Percentiles rank a stretch among this genome's conserved stretches.
Evolutionary conservation across 2,329 filamentous ascomycete genomes (phyloP).

Genomic region (Myriosclerotinia scirpicola): DNA sequence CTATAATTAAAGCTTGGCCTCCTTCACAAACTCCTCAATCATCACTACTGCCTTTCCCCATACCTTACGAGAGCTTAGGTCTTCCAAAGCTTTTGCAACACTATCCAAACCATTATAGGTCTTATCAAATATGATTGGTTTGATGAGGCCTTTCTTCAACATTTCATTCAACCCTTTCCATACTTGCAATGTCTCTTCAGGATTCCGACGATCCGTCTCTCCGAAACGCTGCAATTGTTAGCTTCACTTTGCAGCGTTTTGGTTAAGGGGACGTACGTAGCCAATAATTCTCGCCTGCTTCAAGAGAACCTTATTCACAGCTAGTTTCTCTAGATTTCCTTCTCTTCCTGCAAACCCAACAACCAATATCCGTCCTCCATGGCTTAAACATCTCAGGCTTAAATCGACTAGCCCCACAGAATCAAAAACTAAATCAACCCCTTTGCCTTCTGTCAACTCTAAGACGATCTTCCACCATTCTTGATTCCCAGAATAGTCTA

Average conservation of each 20-base stretch:
- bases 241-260: neutral
- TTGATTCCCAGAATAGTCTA: conserved; percentile 44
- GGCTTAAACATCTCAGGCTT: conserved; percentile 54
- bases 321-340: conserved; percentile 54
- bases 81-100: conserved; percentile 51
- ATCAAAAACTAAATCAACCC: conserved; percentile 59
- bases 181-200: conserved; percentile 48
- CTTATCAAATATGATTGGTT: conserved; percentile 51
- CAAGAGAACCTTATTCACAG: conserved; percentile 55
- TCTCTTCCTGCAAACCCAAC: conserved; percentile 58
- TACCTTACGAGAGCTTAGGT: conserved; percentile 51
- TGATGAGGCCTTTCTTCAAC: conserved; percentile 49
- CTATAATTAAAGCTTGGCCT: neutral
- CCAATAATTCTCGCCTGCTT: conserved; percentile 54
- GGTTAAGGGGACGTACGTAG: conserved; percentile 46
- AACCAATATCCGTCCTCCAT: conserved; percentile 55
- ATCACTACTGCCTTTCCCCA: conserved; percentile 58
- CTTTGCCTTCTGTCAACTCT: conserved; percentile 48
- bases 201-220: conserved; percentile 53
- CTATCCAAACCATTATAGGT: conserved; percentile 52
- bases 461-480: conserved; percentile 54
- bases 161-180: conserved; percentile 54
- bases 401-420: conserved; percentile 56
- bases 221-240: conserved; percentile 51
- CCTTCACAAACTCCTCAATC: conserved; percentile 35